Evolutionary conservation across 106 monocot species (phyloP), one percentile per base, ranked within the genome.

Genomic region (Dendrobium nobile): DNA sequence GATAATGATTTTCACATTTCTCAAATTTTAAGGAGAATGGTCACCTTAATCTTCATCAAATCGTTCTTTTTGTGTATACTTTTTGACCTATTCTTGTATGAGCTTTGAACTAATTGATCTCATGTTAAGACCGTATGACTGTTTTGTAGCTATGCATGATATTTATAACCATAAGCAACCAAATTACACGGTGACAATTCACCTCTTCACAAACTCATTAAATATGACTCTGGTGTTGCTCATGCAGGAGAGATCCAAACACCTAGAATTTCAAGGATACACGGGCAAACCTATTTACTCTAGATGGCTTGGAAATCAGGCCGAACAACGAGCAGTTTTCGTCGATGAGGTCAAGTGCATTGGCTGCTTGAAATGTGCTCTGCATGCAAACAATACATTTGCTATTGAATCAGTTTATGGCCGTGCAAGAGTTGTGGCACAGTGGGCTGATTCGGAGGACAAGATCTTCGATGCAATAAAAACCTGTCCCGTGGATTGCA

Each of bases 331-430:
- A 13, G 96, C 96, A 0, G 93, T 93, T 10, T 93, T 96, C 59
- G 96, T 96, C 0, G 96, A 96, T 67, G 96, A 96, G 82, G 85
- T 96, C 41, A 86, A 82, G 55, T 96, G 96, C 58, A 83, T 96
- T 10, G 96, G 96, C 10, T 96, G 96, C 89, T 81, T 96, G 41
- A 96, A 96, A 79, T 96, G 96, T 73, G 96, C 96, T 41, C 78
- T 96, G 45, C 81, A 88, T 67, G 96, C 96, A 5, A 84, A 55
- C 78, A 89, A 86, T 47, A 96, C 96, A 24, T 96, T 96, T 67
- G 96, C 96, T 44, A 85, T 96, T 20, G 96, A 96, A 77, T 85
- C 91, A 28, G 84, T 41, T 31, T 87, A 93, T 77, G 96, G 96
- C 41, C 93, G 96, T 72, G 96, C 96, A 15, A 83, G 96, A 65